Evolutionary conservation across 768 basidiomycete genomes (phyloP), one percentile per base, ranked within the genome.

Genomic region (Boletus rex-veris): DNA sequence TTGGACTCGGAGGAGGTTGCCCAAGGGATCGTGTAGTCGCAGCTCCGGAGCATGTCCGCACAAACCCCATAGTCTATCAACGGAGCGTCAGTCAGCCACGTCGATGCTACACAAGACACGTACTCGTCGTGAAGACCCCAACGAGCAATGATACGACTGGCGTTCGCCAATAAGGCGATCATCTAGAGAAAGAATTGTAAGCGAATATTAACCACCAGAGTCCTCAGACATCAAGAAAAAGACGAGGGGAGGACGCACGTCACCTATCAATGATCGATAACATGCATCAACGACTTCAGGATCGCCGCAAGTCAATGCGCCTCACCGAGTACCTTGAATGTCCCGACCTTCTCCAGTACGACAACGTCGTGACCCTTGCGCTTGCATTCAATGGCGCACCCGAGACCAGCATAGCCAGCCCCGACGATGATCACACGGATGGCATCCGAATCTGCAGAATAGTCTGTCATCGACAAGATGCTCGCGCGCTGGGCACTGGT

Each of bases 71-170:
- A 67, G 24, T 40, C 60, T 67, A 15, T 35, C 28, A 30, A 36
- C 6, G 7, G 9, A 10, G 26, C 15, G 19, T 57, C 10, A 38
- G n/a, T 10, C 11, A 7, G 15, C 16, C 14, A 21, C 12, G 8
- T 51, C 21, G 12, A 31, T 16, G 4, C 9, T 3, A 9, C 28
- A 24, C n/a, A 24, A 33, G 16, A 3, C 5, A 48, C 52, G 6
- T 39, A 66, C 62, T 55, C 59, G 41, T 68, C 59, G 21, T 69
- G 66, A 35, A 67, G 50, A 10, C 68, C 63, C 68, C 65, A 70
- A 30, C 67, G 68, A 37, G 55, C 51, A 48, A 68, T 21, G 16
- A 73, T 58, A 7, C 64, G 60, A 10, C 67, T 68, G 3, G 53
- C 59, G 47, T 73, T 73, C 38, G 44, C 8, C 16, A 48, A 43